Evolutionary conservation across 768 basidiomycete genomes (phyloP), one percentile per base, ranked within the genome.

Genomic region (Lanmaoa rubissima): DNA sequence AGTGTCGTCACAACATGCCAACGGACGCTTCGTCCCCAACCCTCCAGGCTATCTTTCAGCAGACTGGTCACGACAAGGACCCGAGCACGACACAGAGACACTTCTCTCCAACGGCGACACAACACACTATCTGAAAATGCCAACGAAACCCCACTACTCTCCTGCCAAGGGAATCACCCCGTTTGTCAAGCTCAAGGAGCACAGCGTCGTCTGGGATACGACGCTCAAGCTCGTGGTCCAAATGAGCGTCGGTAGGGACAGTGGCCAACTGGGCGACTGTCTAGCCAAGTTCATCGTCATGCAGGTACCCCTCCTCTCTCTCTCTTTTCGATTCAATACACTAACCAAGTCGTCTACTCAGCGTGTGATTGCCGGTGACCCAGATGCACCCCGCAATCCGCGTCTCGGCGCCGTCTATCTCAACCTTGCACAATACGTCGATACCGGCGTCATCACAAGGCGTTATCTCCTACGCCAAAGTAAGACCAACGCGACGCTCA

Each of bases 401-500:
- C 79, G 82, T 8, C 76, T 90, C 2, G 90, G 90, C 3, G 77
- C 77, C 7, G 77, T 91, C 8, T 78, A 82, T 61, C 77, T 92
- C 55, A 87, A 92, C 65, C 77, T 92, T 2, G 85, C 90, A 0
- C 86, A 91, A 65, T 92, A 90, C 62, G 86, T 84, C 14, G 77
- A 79, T 46, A 81, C 73, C 1, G 81, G 82, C 9, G 67, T 69
- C 31, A 78, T 90, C 26, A 82, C 83, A 11, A 77, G 90, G 17
- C 76, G 82, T 7, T 88, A 90, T 69, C 76, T 90, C 8, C 72
- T 91, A 6, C 76, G 82, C 47, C 81, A 88, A 62, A 89, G 86
- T 62, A 90, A 88, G 72, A 89, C 84, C 39, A 92, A 92, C 61
- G 88, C 90, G 1, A 87, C 85, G 7, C 75, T 92, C 47, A 87